phyloP scores from a whole-genome alignment of 331 rosid species.

The Malus hybrid region DNA sequence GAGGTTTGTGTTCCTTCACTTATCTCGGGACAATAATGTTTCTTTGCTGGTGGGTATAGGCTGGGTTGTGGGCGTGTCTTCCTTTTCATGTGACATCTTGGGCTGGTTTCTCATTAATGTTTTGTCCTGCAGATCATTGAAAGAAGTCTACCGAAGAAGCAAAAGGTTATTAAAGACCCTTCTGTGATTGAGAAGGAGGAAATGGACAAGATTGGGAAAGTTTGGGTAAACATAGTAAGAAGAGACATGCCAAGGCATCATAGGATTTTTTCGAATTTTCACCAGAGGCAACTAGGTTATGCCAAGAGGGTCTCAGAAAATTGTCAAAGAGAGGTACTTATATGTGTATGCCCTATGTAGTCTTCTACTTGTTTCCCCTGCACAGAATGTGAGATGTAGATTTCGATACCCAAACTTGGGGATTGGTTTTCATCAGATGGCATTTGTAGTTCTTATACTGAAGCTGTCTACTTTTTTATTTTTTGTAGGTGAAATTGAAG shows the following conservation, averaged over 20 bases:
- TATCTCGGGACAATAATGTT: neutral
- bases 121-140: slow-evolving; percentile 72
- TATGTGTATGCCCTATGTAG: slow-evolving; percentile 1
- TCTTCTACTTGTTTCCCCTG: neutral
- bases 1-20: slow-evolving; percentile 53
- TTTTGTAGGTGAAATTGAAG: slow-evolving; percentile 73
- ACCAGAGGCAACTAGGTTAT: slow-evolving; percentile 82
- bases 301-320: slow-evolving; percentile 87
- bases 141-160: slow-evolving; percentile 88
- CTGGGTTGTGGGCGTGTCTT: neutral
- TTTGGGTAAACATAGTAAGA: slow-evolving; percentile 82
- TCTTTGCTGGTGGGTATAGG: neutral
- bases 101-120: slow-evolving; percentile 7
- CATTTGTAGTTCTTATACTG: slow-evolving; percentile 16
- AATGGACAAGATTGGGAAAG: slow-evolving; percentile 73
- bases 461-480: neutral
- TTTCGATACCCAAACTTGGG: slow-evolving; percentile 7
- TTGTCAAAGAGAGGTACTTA: slow-evolving; percentile 96
- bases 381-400: slow-evolving; percentile 8
- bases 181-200: slow-evolving; percentile 81
- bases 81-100: neutral
- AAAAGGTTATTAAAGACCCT: slow-evolving; percentile 66
- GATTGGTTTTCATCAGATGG: neutral
- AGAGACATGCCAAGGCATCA: slow-evolving; percentile 91
- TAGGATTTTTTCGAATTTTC: slow-evolving; percentile 56